Evolutionary conservation across 1,284 basidiomycete genomes (phyloP), one percentile per base, ranked within the genome.

Genomic region (Pascua sp.): DNA sequence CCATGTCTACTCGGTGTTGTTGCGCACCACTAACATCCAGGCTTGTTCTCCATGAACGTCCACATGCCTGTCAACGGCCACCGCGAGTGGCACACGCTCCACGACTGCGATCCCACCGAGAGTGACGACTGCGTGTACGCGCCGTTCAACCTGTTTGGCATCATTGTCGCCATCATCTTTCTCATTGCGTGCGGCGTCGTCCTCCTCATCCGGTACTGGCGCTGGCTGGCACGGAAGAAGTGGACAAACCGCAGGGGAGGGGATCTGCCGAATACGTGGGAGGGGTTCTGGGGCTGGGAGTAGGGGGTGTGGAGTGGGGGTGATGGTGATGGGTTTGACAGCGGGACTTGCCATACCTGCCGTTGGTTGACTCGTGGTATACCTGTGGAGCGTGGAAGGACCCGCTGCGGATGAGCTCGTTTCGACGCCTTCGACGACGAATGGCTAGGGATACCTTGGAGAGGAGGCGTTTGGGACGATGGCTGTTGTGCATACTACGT

Each of bases 41-140:
- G 85, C 52, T 38, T 83, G 12, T 83, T 85, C 66, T 86, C 86
- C 7, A 78, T 84, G 67, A 90, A 91, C 67, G 68, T 85, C 44
- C 42, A 59, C 3, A 58, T 78, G 1, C 82, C 82, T 0, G 69
- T 69, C 46, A 81, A 82, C 63, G 69, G 73, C 39, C 40, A 11
- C 43, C 24, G 24, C 24, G 67, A 69, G 15, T 44, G 17, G 17
- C 51, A 41, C 36, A 46, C 42, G 17, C 51, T 15, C 63, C 38
- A 49, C 9, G 49, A 51, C 15, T 16, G 54, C 1, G 37, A 55
- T 9, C 67, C 71, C 52, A 16, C 53, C 9, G 52, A 67, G 17
- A 48, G 72, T 1, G 70, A 76, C 48, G 75, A 72, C 1, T 53
- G 60, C 0, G 38, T 38, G n/a, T 45, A 42, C 0, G 61, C 73